Base-by-base conservation (phyloP, 495 filamentous ascomycete genomes). In the Podospora tetraspora region DNA sequence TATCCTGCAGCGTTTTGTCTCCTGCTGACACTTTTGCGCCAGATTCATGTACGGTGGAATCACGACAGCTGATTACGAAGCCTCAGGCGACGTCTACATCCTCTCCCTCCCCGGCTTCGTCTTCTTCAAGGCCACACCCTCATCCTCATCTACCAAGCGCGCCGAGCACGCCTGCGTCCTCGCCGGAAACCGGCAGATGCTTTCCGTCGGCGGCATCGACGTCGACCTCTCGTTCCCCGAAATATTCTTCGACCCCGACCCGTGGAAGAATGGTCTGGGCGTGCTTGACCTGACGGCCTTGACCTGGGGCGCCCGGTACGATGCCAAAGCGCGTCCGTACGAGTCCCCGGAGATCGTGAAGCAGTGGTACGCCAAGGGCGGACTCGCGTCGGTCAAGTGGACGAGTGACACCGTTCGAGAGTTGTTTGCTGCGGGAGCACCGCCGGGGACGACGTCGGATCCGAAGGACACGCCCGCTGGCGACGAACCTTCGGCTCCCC, bases 31-130 rank as follows among this genome's bases (percentile, higher is more conserved):
- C 0, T 79, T 77, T 11, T 13, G 12, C 59, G 27, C 57, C 57
- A 79, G 75, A 64, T 80, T 74, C 62, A 72, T 80, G 10, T 79
- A 79, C 37, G 78, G 76, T 59, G 78, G 77, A 24, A 63, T 69
- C 22, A 68, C 70, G 10, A 60, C 63, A 16, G 68, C 73, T 19
- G 58, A 37, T 13, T 62, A 61, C 16, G 63, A 29, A 3, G 63
- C 73, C 3, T 71, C 71, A 11, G 37, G 69, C 10, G 73, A 77
- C 9, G 75, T 81, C 19, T 72, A 79, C 57, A 74, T 83, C 16
- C 75, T 83, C 12, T 80, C 80, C 34, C 72, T 83, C 2, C 81
- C 81, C 1, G 80, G 79, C 52, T 83, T 82, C 63, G 68, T 75
- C 58, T 83, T 81, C 71, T 78, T 81, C 64, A 71, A 73, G 61